phyloP scores from a whole-genome alignment of 352 stramenopile genomes.

The Phytophthora nicotianae region DNA sequence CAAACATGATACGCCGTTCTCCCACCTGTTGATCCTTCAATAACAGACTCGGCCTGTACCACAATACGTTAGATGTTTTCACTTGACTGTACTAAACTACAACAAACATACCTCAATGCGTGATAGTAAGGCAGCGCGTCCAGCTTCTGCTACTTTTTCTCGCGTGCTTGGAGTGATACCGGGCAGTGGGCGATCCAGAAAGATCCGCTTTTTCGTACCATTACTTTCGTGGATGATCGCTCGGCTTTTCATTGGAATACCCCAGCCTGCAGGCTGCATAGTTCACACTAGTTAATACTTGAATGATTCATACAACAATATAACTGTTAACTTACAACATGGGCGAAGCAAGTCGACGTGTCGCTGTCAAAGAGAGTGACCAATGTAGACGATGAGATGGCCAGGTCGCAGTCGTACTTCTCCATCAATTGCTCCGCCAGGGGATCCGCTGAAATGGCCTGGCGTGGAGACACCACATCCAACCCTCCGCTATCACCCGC shows the following conservation, averaged over 20 bases:
- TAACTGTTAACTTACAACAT: conserved; percentile 23
- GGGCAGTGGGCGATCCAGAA: conserved; percentile 56
- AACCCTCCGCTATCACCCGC: conserved; percentile 24
- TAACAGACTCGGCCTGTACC: conserved; percentile 24
- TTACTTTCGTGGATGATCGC: conserved; percentile 32
- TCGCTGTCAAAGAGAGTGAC: conserved; percentile 72
- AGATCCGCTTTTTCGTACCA: conserved; percentile 54
- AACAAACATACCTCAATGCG: conserved; percentile 34
- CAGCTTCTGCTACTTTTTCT: conserved; percentile 39
- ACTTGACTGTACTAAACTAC: neutral
- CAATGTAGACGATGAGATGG: conserved; percentile 72
- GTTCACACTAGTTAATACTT: conserved; percentile 6
- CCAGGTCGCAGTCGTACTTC: conserved; percentile 70
- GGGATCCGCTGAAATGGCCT: conserved; percentile 63
- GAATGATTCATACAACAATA: neutral
- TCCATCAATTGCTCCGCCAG: conserved; percentile 68
- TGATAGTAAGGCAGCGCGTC: conserved; percentile 30
- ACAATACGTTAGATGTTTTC: conserved; percentile 2
- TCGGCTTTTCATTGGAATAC: conserved; percentile 65
- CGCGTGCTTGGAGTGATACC: conserved; percentile 32
- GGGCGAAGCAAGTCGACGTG: conserved; percentile 30
- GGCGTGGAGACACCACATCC: conserved; percentile 22
- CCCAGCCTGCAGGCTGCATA: conserved; percentile 47
- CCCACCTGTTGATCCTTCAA: conserved; percentile 30
- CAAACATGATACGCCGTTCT: conserved; percentile 70